Conservation (phyloP, 129 eudicot species). For the Tagetes erecta region DNA sequence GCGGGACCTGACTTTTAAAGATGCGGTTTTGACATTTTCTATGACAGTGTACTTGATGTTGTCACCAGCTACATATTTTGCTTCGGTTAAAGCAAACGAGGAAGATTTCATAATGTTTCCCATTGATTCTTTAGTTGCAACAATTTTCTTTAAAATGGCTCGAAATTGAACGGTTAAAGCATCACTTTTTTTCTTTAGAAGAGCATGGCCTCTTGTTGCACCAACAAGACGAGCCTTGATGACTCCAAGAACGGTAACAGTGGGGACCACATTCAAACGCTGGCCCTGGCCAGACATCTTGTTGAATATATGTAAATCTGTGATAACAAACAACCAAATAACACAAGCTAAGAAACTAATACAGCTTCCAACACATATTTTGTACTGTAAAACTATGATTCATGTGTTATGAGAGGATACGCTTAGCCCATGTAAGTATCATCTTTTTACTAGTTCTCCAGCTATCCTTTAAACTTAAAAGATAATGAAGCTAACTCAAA, state of each 20-base stretch:
- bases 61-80: slow-evolving; percentile 92
- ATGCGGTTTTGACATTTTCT: slow-evolving; percentile 69
- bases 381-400: neutral
- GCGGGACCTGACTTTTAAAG: slow-evolving; percentile 77
- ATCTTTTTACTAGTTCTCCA: neutral
- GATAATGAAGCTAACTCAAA: neutral
- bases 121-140: slow-evolving; percentile 86
- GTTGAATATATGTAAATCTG: slow-evolving; percentile 41
- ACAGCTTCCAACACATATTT: slow-evolving; percentile 6
- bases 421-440: neutral
- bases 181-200: slow-evolving; percentile 92
- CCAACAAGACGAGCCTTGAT: slow-evolving; percentile 88
- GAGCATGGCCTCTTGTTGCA: slow-evolving; percentile 96
- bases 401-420: neutral
- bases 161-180: slow-evolving; percentile 91
- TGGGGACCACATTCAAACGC: slow-evolving; percentile 89
- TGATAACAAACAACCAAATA: slow-evolving; percentile 13
- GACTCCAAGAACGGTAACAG: slow-evolving; percentile 85
- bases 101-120: slow-evolving; percentile 84
- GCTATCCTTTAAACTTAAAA: neutral
- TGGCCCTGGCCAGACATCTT: slow-evolving; percentile 86
- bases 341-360: neutral
- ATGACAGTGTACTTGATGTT: slow-evolving; percentile 73
- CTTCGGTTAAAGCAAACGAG: slow-evolving; percentile 78
- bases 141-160: slow-evolving; percentile 74